Percentiles rank a stretch among this genome's conserved stretches.
phyloP scores from a whole-genome alignment of 805 yeast species.

The Schizosaccharomyces octosporus region DNA sequence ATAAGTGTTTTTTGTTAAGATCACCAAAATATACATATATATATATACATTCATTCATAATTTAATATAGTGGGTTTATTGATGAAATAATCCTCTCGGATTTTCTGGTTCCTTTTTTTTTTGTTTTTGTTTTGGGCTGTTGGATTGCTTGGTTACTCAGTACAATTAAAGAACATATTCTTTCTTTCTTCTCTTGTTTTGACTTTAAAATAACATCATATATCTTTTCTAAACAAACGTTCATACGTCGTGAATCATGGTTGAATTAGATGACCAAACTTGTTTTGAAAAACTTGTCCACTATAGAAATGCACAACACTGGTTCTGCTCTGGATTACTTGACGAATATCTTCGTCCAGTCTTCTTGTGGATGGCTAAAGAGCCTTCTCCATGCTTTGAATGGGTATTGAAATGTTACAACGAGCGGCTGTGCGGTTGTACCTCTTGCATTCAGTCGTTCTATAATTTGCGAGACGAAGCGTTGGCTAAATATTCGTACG shows the following conservation, averaged over 20 bases:
- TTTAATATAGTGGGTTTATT: too few species aligned
- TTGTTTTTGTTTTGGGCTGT: too few species aligned
- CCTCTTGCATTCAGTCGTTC: not conserved
- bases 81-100: too few species aligned
- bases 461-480: not conserved
- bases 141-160: too few species aligned
- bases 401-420: not conserved
- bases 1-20: too few species aligned
- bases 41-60: too few species aligned
- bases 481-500: not conserved
- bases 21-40: too few species aligned
- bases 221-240: not conserved
- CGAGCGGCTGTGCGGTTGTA: not conserved
- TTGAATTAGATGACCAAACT: not conserved
- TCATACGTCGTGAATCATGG: too few species aligned
- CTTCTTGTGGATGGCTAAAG: not conserved
- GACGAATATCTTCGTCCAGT: not conserved
- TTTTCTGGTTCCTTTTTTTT: too few species aligned
- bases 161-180: too few species aligned
- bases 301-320: not conserved
- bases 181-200: too few species aligned
- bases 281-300: not conserved
- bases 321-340: not conserved
- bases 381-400: not conserved
- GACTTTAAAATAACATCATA: not conserved